Evolutionary conservation across 352 stramenopile species (phyloP).

Genomic region (Phytophthora sp.): DNA sequence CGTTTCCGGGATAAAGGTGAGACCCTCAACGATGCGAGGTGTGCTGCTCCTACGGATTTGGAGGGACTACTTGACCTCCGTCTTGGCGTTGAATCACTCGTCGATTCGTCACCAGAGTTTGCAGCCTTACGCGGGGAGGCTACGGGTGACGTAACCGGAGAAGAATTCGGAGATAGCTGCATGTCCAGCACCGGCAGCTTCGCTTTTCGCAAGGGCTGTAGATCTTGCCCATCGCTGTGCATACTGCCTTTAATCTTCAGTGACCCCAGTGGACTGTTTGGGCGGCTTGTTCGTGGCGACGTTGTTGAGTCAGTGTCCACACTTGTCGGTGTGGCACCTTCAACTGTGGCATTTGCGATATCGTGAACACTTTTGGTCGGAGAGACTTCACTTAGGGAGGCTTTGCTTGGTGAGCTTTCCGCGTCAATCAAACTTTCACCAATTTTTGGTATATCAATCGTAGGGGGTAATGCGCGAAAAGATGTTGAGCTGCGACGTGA

Average conservation of each 20-base stretch:
- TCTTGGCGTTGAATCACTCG: neutral
- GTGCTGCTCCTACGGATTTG: neutral
- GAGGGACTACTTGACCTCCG: conserved; percentile 3
- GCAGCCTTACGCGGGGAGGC: neutral
- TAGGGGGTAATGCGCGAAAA: neutral
- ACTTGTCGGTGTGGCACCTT: neutral
- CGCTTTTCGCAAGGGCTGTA: conserved; percentile 1
- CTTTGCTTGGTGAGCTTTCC: neutral
- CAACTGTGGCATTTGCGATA: neutral
- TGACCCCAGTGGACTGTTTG: neutral
- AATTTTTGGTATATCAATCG: neutral
- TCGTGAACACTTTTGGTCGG: neutral
- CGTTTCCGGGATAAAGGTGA: conserved; percentile 1
- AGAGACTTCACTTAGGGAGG: neutral
- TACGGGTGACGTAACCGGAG: conserved; percentile 2
- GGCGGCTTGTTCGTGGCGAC: neutral
- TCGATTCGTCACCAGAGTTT: neutral
- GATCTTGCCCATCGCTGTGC: neutral
- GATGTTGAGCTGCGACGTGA: conserved; percentile 3
- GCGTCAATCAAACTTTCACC: neutral
- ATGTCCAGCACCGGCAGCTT: conserved; percentile 28
- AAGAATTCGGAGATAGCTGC: conserved; percentile 7
- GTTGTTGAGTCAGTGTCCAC: neutral
- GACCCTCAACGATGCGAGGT: neutral
- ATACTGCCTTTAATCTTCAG: conserved; percentile 4